Conservation (phyloP, 2,329 filamentous ascomycete species). For the Colletotrichum sp. region DNA sequence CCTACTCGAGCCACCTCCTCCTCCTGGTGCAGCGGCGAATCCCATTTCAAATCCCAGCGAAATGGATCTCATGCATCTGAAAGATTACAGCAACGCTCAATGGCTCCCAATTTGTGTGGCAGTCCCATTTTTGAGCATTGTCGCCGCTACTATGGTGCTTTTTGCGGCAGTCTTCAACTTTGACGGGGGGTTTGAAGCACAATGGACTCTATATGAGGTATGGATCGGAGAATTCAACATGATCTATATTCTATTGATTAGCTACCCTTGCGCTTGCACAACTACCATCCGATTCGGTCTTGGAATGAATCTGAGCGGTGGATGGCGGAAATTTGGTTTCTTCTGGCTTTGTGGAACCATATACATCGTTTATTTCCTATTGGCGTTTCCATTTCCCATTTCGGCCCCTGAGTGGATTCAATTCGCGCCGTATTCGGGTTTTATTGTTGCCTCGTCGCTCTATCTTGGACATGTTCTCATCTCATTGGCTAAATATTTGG, state of each 20-base stretch:
- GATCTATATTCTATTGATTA: neutral
- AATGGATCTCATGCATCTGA: neutral
- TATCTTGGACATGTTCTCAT: neutral
- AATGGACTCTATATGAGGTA: neutral
- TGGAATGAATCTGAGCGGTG: neutral
- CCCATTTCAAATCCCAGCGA: neutral
- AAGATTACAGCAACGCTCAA: neutral
- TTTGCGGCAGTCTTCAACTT: neutral
- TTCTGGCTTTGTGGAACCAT: neutral
- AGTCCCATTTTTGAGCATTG: neutral
- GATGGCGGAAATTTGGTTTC: neutral
- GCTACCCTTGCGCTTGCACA: neutral
- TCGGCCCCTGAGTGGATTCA: neutral
- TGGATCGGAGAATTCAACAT: neutral
- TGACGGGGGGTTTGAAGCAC: neutral
- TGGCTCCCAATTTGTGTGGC: neutral
- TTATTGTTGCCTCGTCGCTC: neutral
- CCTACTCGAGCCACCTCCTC: neutral
- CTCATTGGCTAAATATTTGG: neutral
- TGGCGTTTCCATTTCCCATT: neutral
- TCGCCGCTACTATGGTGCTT: neutral
- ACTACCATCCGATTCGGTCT: neutral
- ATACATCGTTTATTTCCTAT: neutral
- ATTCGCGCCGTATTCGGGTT: neutral
- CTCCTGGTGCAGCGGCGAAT: neutral